Percentiles rank a stretch among this genome's conserved stretches.
Conservation (phyloP, 352 stramenopile genomes). For the Globisporangium polare region DNA sequence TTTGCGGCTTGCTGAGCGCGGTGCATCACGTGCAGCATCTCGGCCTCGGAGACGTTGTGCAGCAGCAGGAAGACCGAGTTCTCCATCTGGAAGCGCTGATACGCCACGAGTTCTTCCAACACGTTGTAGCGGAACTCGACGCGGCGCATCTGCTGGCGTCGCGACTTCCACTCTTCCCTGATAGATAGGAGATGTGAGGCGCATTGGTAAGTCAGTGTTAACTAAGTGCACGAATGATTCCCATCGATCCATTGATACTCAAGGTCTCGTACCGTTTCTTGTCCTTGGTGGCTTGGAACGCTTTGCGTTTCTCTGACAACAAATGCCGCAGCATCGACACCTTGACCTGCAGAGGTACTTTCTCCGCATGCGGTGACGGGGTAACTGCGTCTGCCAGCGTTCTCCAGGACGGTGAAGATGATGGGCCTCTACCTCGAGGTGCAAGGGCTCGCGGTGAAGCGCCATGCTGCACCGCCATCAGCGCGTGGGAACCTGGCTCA, state of each 20-base stretch:
- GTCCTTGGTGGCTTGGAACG: constrained; percentile 39
- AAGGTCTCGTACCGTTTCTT: constrained; percentile 21
- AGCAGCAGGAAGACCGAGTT: constrained; percentile 67
- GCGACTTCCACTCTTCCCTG: constrained; percentile 47
- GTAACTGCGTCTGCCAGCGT: constrained; percentile 3
- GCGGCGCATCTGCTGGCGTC: constrained; percentile 44
- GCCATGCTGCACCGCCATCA: no score
- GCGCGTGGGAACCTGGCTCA: no score
- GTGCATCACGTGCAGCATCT: constrained; percentile 57
- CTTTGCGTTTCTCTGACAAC: constrained; percentile 55
- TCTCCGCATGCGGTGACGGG: constrained; percentile 21
- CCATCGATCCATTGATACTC: neutral
- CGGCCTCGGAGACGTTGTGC: constrained; percentile 49
- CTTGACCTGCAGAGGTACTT: constrained; percentile 53
- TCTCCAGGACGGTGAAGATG: constrained; percentile 3
- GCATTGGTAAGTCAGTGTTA: neutral
- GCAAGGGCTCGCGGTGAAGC: neutral
- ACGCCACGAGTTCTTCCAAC: constrained; percentile 56
- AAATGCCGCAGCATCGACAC: constrained; percentile 47
- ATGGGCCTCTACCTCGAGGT: neutral
- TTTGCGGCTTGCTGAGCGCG: constrained; percentile 26
- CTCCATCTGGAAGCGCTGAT: constrained; percentile 56
- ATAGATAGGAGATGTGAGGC: neutral
- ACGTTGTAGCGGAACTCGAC: constrained; percentile 69
- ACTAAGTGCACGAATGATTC: neutral